Evolutionary conservation across 495 filamentous ascomycete genomes (phyloP).

Genomic region (Penicillium egyptiacum): DNA sequence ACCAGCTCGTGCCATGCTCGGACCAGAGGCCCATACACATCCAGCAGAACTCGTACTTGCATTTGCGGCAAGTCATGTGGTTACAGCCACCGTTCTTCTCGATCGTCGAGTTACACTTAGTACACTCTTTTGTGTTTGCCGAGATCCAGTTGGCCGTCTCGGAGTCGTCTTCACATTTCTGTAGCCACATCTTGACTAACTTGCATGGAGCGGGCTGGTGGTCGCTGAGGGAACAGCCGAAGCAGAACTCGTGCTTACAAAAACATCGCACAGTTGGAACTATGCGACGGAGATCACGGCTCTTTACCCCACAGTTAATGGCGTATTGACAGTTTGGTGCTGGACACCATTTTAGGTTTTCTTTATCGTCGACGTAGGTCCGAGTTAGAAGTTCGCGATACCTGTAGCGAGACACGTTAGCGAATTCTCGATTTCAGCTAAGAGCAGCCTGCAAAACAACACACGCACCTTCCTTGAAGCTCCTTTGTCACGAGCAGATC

Average conservation of each 20-base stretch:
- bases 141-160: constrained; percentile 99
- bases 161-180: constrained; percentile 98
- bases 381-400: constrained; percentile 86
- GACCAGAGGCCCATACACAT: constrained; percentile 99
- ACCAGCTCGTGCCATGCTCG: constrained; percentile 99
- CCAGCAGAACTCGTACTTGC: constrained; percentile 99
- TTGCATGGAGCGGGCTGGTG: constrained; percentile 92
- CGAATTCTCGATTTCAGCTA: background rate
- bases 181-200: constrained; percentile 92
- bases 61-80: constrained; percentile 99
- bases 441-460: background rate
- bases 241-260: constrained; percentile 88
- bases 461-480: constrained; percentile 60
- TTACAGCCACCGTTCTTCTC: constrained; percentile 99
- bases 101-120: constrained; percentile 92
- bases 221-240: constrained; percentile 89
- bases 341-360: constrained; percentile 93
- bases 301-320: constrained; percentile 82
- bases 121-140: constrained; percentile 97
- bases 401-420: constrained; percentile 39
- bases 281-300: constrained; percentile 75
- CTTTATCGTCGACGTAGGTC: constrained; percentile 96
- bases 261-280: constrained; percentile 86
- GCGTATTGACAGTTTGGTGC: constrained; percentile 94
- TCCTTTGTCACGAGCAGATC: constrained; percentile 76